Conservation (phyloP, 116 monocot genomes). For the Dioscorea cayenensis region DNA sequence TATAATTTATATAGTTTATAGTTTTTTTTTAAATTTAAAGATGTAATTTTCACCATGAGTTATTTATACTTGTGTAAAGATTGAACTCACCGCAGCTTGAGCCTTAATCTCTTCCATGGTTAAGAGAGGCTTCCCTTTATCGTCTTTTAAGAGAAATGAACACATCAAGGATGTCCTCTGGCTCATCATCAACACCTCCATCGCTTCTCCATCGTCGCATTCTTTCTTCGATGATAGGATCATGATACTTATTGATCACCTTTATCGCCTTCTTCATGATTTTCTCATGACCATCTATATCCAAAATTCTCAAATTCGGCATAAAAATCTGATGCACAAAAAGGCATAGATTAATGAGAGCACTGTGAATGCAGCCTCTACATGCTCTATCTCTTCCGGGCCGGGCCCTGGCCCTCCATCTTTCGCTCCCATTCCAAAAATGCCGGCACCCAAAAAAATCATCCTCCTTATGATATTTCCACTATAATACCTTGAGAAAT, state of each 20-base stretch:
- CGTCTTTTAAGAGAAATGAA: conserved; percentile 13
- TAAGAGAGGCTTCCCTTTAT: conserved; percentile 17
- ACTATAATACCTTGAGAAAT: not conserved
- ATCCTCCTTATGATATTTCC: conserved; percentile 14
- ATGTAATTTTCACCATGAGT: too few relatives aligned
- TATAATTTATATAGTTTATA: too few relatives aligned
- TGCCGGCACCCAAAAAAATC: conserved; percentile 9
- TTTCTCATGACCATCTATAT: conserved; percentile 25
- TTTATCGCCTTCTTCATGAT: conserved; percentile 3
- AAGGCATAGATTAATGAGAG: conserved; percentile 10
- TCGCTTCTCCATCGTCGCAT: conserved; percentile 9
- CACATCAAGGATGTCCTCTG: conserved; percentile 21
- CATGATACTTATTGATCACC: conserved; percentile 23
- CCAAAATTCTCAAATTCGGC: too few relatives aligned
- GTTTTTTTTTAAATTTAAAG: too few relatives aligned
- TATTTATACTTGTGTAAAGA: too few relatives aligned
- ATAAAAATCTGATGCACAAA: too few relatives aligned
- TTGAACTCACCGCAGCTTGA: conserved; percentile 6
- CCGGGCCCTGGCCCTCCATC: conserved; percentile 5
- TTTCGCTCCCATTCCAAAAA: conserved; percentile 5
- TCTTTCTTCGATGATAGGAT: conserved; percentile 31
- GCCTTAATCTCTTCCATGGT: conserved; percentile 41
- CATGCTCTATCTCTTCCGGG: conserved; percentile 17
- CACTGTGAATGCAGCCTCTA: conserved; percentile 5
- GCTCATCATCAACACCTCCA: not conserved